phyloP scores from a whole-genome alignment of 2,329 filamentous ascomycete genomes.

The Aureobasidium vineae region DNA sequence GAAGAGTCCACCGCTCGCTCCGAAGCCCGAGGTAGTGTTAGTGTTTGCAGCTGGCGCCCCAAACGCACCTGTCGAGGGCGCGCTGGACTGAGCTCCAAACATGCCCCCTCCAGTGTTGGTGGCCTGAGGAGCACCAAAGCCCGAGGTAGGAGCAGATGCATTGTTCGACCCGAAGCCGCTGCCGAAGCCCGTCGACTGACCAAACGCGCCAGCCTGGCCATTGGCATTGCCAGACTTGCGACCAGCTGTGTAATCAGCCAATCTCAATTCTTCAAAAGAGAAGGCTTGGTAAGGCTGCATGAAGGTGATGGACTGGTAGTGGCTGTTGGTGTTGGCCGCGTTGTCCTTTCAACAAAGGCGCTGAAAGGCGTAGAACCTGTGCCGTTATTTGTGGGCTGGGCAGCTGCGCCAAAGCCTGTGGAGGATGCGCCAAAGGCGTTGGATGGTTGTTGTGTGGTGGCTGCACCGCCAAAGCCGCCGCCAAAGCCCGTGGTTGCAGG shows the following conservation, averaged over 20 bases:
- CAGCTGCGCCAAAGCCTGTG: constrained; percentile 41
- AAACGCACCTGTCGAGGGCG: constrained; percentile 30
- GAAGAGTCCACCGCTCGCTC: constrained; percentile 32
- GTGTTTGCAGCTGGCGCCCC: constrained; percentile 49
- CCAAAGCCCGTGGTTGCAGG: constrained; percentile 55
- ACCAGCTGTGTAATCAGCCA: constrained; percentile 86
- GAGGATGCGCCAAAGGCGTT: neutral
- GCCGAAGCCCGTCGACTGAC: constrained; percentile 59
- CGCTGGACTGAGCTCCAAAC: constrained; percentile 42
- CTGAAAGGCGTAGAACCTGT: constrained; percentile 66
- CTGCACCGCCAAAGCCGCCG: constrained; percentile 41
- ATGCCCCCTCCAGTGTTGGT: constrained; percentile 36
- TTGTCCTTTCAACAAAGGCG: constrained; percentile 71
- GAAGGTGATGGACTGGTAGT: constrained; percentile 77
- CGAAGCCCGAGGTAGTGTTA: constrained; percentile 26
- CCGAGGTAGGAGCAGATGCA: constrained; percentile 43
- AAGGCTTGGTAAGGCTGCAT: constrained; percentile 82
- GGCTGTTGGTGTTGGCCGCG: constrained; percentile 57
- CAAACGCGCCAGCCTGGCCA: constrained; percentile 79
- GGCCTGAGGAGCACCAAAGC: constrained; percentile 45
- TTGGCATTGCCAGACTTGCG: constrained; percentile 79
- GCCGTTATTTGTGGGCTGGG: constrained; percentile 57
- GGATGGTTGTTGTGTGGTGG: constrained; percentile 33
- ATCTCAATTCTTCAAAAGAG: constrained; percentile 66
- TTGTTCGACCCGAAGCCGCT: constrained; percentile 44